These are phyloP conservation scores for Aureobasidium sp. DNA, from an alignment of 2,329 filamentous ascomycete genomes.

Conservation along the genomic window DNA sequence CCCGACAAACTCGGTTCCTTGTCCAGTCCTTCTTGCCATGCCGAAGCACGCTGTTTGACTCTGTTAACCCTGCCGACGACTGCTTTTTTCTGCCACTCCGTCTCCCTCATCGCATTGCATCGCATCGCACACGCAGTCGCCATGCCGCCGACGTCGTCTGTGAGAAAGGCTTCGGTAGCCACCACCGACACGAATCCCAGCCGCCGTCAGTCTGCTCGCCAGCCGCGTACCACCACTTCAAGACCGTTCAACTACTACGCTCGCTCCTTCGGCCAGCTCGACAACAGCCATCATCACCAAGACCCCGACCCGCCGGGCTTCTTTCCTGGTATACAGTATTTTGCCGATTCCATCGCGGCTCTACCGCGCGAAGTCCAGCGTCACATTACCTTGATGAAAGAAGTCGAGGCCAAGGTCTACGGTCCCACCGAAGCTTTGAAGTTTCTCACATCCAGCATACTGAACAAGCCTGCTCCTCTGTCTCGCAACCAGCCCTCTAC, in stretches of 20 bases:
- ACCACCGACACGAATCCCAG: slow-evolving; percentile 14
- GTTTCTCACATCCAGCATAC: slow-evolving; percentile 62
- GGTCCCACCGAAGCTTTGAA: slow-evolving; percentile 76
- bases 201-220: slow-evolving; percentile 34
- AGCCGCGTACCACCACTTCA: slow-evolving; percentile 39
- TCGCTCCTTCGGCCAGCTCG: slow-evolving; percentile 37
- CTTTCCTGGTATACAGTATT: slow-evolving; percentile 63
- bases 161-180: slow-evolving; percentile 18
- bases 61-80: neutral
- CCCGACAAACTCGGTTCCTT: neutral
- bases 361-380: slow-evolving; percentile 91
- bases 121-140: neutral
- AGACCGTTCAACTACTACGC: slow-evolving; percentile 47
- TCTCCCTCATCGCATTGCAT: neutral
- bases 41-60: slow-evolving; percentile 10
- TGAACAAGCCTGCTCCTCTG: slow-evolving; percentile 39
- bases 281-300: slow-evolving; percentile 25
- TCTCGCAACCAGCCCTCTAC: slow-evolving; percentile 22
- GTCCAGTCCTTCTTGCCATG: neutral
- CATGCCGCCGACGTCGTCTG: slow-evolving; percentile 19
- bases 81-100: slow-evolving; percentile 6
- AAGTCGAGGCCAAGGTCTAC: slow-evolving; percentile 96
- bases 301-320: slow-evolving; percentile 41
- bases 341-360: slow-evolving; percentile 85
- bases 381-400: slow-evolving; percentile 92